phyloP scores from a whole-genome alignment of 140 eudicot species.

The Ambrosia hybrid region DNA sequence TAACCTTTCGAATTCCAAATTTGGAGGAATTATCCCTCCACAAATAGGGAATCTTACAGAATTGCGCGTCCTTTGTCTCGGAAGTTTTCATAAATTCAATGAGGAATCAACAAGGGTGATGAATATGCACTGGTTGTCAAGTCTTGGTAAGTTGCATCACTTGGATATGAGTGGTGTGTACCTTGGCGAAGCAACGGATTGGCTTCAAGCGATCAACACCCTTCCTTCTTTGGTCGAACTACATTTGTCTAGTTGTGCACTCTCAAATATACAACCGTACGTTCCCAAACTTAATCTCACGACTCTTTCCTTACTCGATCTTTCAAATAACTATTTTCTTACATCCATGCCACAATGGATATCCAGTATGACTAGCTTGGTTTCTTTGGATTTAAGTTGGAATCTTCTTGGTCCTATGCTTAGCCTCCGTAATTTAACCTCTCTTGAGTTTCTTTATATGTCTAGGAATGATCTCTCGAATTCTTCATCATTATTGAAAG shows the following conservation, averaged over 20 bases:
- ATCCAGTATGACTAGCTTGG: conserved; percentile 8
- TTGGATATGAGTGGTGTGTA: conserved; percentile 7
- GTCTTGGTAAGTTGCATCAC: conserved; percentile 5
- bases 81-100: background rate
- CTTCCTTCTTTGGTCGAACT: conserved; percentile 31
- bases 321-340: background rate
- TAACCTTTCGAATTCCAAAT: conserved; percentile 19
- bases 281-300: conserved; percentile 4
- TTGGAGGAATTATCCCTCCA: conserved; percentile 20
- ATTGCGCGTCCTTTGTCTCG: conserved; percentile 9
- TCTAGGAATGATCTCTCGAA: background rate
- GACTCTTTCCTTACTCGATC: conserved; percentile 22
- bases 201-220: conserved; percentile 17
- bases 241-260: background rate
- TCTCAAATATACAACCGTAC: conserved; percentile 3
- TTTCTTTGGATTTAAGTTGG: conserved; percentile 6
- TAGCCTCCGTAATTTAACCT: conserved; percentile 19
- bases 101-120: background rate
- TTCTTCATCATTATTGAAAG: background rate
- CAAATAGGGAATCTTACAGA: conserved; percentile 23
- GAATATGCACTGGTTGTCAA: conserved; percentile 1
- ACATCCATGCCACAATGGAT: conserved; percentile 15
- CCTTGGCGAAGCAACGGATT: background rate
- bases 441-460: background rate
- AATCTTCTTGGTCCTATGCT: background rate